Evolutionary conservation across 306 rosid species (phyloP).

Genomic region (Malus asiatica): DNA sequence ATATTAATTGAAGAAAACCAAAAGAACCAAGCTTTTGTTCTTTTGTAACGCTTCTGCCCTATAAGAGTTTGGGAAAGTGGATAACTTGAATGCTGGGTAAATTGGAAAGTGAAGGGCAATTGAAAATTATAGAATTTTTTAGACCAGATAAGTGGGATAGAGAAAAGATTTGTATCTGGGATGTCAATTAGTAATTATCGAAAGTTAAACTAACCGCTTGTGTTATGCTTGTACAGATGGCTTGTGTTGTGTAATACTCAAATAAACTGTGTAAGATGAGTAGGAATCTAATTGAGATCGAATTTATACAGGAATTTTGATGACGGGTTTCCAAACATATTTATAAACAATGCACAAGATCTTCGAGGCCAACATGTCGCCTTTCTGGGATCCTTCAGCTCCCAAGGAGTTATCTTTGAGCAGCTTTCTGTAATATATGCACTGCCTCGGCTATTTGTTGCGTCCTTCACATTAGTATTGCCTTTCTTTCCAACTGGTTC

Average conservation of each 20-base stretch:
- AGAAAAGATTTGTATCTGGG: neutral
- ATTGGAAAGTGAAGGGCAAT: neutral
- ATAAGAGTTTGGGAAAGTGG: neutral
- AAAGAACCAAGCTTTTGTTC: neutral
- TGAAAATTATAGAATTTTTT: neutral
- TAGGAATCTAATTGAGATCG: slow-evolving; percentile 14
- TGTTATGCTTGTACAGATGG: neutral
- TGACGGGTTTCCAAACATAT: slow-evolving; percentile 91
- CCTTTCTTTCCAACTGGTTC: slow-evolving; percentile 99
- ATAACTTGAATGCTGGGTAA: neutral
- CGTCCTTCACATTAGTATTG: slow-evolving; percentile 88
- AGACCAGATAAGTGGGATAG: neutral
- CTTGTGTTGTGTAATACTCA: neutral
- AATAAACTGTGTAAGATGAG: neutral
- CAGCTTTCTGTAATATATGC: slow-evolving; percentile 91
- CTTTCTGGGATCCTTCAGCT: slow-evolving; percentile 83
- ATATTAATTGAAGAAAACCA: neutral
- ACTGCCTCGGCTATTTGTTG: slow-evolving; percentile 83
- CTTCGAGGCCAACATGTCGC: slow-evolving; percentile 97
- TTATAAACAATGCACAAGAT: slow-evolving; percentile 78
- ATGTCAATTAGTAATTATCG: neutral
- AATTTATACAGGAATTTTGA: slow-evolving; percentile 69
- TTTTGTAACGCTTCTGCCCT: neutral
- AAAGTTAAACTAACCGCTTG: neutral
- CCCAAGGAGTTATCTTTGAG: slow-evolving; percentile 85